Conservation (phyloP, 306 rosid species). For the Prunus kanzakura region DNA sequence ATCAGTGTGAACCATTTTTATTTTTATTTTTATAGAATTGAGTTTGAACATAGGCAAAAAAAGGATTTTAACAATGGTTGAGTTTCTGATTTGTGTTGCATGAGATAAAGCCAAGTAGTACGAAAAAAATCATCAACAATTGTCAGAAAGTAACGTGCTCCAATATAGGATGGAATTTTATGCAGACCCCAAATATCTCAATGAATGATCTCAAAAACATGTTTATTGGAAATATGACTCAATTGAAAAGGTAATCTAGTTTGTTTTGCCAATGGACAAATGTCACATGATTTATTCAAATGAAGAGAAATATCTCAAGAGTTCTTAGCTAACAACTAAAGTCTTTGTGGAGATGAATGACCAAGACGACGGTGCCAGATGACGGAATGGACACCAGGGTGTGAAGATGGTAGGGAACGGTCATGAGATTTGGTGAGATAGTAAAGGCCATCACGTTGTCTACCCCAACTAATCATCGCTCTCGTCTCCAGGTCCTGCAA, state of each 20-base stretch:
- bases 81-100: no score
- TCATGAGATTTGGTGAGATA: background rate
- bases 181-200: constrained; percentile 3
- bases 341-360: background rate
- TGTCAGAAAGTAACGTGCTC: background rate
- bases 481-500: background rate
- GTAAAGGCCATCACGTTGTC: no score
- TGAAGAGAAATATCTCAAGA: background rate
- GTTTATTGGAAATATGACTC: background rate
- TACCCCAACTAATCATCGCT: background rate
- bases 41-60: no score
- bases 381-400: background rate
- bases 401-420: background rate
- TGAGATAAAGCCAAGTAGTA: background rate
- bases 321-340: background rate
- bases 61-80: no score
- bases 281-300: background rate
- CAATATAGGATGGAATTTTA: background rate
- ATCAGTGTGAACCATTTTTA: no score
- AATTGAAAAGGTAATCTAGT: background rate
- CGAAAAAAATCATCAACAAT: constrained; percentile 6
- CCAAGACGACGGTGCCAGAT: background rate
- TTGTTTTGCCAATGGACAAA: constrained; percentile 8
- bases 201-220: constrained; percentile 1
- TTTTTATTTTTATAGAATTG: no score